Conservation (phyloP, 2,329 filamentous ascomycete species). For the Clonostachys solani region DNA sequence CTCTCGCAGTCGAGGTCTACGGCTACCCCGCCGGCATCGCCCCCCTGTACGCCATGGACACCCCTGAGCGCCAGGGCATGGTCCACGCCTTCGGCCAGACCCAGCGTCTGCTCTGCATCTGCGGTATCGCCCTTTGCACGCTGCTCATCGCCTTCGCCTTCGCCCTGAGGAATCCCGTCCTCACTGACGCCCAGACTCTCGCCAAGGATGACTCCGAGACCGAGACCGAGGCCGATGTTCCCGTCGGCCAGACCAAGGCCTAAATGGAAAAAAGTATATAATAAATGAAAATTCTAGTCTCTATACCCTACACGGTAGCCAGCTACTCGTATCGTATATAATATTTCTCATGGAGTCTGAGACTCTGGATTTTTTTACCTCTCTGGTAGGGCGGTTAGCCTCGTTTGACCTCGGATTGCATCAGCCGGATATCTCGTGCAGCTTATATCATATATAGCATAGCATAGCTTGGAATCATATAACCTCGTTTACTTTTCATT, state of each 20-base stretch:
- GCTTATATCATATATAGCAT: too few relatives aligned
- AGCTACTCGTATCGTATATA: too few relatives aligned
- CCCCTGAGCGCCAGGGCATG: constrained; percentile 34
- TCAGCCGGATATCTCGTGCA: too few relatives aligned
- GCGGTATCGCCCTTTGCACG: constrained; percentile 42
- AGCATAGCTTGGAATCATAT: too few relatives aligned
- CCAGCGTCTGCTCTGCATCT: constrained; percentile 41
- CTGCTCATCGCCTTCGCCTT: constrained; percentile 40
- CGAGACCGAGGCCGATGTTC: constrained; percentile 4
- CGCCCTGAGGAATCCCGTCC: constrained; percentile 36
- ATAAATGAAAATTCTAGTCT: too few relatives aligned
- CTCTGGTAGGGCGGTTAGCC: too few relatives aligned
- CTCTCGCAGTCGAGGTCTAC: constrained; percentile 26
- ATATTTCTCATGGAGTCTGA: too few relatives aligned
- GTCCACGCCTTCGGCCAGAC: constrained; percentile 39
- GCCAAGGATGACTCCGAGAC: constrained; percentile 20
- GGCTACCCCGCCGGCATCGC: constrained; percentile 27
- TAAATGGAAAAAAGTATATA: background rate
- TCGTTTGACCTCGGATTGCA: too few relatives aligned
- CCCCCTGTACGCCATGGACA: constrained; percentile 31
- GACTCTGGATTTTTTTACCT: too few relatives aligned
- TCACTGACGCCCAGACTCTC: constrained; percentile 39
- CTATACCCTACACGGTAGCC: too few relatives aligned
- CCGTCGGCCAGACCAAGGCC: background rate
- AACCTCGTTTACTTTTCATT: too few relatives aligned